Evolutionary conservation across 257 asterid genomes (phyloP).

Genomic region (Ophiorrhiza pumila): DNA sequence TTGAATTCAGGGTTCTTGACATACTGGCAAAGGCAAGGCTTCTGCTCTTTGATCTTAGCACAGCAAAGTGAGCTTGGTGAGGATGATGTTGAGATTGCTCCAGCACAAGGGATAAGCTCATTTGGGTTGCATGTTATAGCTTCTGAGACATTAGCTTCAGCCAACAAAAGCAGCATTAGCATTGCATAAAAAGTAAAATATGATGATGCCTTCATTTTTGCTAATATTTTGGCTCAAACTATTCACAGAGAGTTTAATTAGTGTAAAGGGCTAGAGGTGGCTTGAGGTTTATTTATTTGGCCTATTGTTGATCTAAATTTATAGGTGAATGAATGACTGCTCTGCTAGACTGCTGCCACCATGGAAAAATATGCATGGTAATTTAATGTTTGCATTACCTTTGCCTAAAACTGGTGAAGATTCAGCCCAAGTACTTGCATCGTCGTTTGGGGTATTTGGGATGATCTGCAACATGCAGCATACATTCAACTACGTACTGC

Average conservation of each 20-base stretch:
- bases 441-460: too few species aligned
- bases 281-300: too few species aligned
- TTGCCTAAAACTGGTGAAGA: too few species aligned
- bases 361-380: too few species aligned
- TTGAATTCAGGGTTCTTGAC: conserved; percentile 25
- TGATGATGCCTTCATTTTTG: conserved; percentile 34
- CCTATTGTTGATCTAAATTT: not conserved
- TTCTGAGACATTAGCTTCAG: conserved; percentile 22
- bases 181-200: conserved; percentile 15
- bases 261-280: too few species aligned
- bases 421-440: too few species aligned
- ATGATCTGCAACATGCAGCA: too few species aligned
- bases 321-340: not conserved
- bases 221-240: not conserved
- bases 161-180: conserved; percentile 24
- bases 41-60: conserved; percentile 24
- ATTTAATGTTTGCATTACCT: too few species aligned
- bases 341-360: too few species aligned
- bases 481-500: too few species aligned
- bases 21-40: conserved; percentile 34
- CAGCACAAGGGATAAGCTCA: conserved; percentile 24
- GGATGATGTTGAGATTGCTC: conserved; percentile 17
- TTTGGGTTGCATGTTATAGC: conserved; percentile 28
- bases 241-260: not conserved
- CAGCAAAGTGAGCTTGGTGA: conserved; percentile 30